phyloP scores from a whole-genome alignment of 441 rosid species.

The Metrosideros polymorpha region DNA sequence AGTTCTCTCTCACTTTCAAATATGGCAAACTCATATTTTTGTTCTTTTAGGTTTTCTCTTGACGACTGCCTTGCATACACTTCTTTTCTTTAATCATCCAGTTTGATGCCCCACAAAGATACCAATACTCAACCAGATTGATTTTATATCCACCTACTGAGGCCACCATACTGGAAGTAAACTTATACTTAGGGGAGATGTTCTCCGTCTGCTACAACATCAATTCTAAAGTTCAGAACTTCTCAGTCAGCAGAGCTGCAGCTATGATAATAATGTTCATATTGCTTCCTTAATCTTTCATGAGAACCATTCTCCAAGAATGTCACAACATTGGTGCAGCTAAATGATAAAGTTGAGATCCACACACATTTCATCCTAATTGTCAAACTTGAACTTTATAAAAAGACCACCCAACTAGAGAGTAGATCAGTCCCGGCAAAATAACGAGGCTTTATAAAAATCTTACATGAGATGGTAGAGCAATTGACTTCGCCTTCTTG shows the following conservation, averaged over 20 bases:
- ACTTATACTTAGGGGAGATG: background rate
- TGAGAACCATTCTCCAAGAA: background rate
- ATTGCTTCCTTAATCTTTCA: background rate
- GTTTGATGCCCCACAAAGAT: background rate
- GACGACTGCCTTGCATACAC: background rate
- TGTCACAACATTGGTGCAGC: background rate
- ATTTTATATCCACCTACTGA: background rate
- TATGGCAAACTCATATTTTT: background rate
- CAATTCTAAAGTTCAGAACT: background rate
- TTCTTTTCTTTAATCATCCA: background rate
- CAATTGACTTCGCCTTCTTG: slow-evolving; percentile 96
- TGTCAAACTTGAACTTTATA: background rate
- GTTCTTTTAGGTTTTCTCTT: background rate
- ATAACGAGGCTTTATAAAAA: background rate
- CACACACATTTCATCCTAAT: background rate
- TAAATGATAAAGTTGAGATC: background rate
- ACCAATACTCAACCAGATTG: background rate
- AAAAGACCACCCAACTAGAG: background rate
- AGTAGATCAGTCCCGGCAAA: background rate
- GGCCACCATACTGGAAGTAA: background rate
- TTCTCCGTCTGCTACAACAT: background rate
- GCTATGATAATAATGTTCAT: background rate
- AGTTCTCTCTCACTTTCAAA: background rate
- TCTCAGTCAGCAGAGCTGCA: background rate
- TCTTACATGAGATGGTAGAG: slow-evolving; percentile 89